Base-by-base conservation (phyloP, 2,329 filamentous ascomycete species). In the Exophiala mesophila region DNA sequence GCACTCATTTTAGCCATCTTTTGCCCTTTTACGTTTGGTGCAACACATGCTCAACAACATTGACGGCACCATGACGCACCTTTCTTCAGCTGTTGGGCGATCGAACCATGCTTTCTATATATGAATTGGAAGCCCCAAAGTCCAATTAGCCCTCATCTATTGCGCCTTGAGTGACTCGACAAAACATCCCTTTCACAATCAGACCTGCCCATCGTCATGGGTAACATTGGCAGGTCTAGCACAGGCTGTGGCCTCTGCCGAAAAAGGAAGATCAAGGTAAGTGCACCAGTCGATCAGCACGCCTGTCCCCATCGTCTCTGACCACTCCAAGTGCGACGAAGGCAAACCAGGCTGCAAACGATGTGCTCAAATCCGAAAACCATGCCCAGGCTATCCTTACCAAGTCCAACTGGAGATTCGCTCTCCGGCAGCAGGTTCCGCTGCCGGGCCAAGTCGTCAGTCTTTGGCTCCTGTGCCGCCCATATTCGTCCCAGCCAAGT, bases 371-470 rank as follows among this genome's bases (percentile, higher is more conserved):
- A 41, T 47, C 35, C 50, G 32, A 29, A 47, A 52, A 29, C 41
- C 43, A 15, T 55, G 52, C 30, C 52, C 52, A 18, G 52, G 52
- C 12, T 55, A 55, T 39, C 52, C 48, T n/a, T 51, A 44, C 36
- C 49, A 51, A 26, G 32, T 55, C 19, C 47, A 55, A 28, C 45
- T 55, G 21, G 41, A 52, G 13, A 5, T 55, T 36, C 40, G 50
- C 8, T 18, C 40, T 18, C 39, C 35, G 10, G 28, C 29, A 20
- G 18, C 39, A 5, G 30, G 16, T 16, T 19, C 38, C 30, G 23
- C 41, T 26, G 28, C 24, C 31, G 20, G 8, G 6, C 16, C 34
- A 5, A 13, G 10, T 17, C 9, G 20, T 5, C 18, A 24, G 10
- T 24, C 12, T 12, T n/a, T 30, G 17, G 9, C 16, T 23, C 15